These are phyloP conservation scores for Populus hybrid DNA, from an alignment of 441 rosid species.

Conservation along the genomic window DNA sequence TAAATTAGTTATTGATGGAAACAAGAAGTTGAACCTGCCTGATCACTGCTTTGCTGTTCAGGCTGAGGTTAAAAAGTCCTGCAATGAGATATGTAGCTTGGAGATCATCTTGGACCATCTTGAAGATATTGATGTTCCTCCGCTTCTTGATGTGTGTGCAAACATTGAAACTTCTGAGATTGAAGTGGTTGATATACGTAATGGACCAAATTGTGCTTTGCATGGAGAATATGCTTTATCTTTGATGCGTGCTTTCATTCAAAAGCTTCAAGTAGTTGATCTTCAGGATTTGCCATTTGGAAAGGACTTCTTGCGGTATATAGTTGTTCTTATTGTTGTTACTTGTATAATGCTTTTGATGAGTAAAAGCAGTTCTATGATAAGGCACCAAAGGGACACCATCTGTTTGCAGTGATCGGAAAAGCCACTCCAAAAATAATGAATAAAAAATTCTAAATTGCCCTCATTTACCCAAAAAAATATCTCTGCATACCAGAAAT, in stretches of 20 bases:
- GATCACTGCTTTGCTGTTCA: conserved; percentile 25
- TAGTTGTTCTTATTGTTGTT: background rate
- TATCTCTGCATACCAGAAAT: background rate
- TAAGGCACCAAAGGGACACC: background rate
- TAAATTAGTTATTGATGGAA: conserved; percentile 10
- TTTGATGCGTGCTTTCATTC: conserved; percentile 49
- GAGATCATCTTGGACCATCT: conserved; percentile 55
- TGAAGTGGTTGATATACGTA: conserved; percentile 63
- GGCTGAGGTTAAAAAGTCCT: conserved; percentile 59
- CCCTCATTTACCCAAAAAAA: background rate
- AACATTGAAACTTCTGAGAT: conserved; percentile 60
- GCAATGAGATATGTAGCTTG: conserved; percentile 43
- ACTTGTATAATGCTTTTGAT: conserved; percentile 5
- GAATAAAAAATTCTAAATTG: background rate
- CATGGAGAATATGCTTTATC: conserved; percentile 57
- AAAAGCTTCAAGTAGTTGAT: conserved; percentile 63
- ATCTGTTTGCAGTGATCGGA: background rate
- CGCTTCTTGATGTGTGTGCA: conserved; percentile 58
- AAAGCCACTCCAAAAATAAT: background rate
- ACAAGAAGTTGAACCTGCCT: conserved; percentile 2
- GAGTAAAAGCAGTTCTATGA: background rate
- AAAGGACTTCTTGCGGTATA: conserved; percentile 67
- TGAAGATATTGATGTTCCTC: conserved; percentile 60
- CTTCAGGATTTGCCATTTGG: conserved; percentile 55
- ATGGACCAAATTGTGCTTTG: conserved; percentile 51